These are phyloP conservation scores for Canavalia ensiformis DNA, from an alignment of 306 rosid genomes.

Conservation along the genomic window DNA sequence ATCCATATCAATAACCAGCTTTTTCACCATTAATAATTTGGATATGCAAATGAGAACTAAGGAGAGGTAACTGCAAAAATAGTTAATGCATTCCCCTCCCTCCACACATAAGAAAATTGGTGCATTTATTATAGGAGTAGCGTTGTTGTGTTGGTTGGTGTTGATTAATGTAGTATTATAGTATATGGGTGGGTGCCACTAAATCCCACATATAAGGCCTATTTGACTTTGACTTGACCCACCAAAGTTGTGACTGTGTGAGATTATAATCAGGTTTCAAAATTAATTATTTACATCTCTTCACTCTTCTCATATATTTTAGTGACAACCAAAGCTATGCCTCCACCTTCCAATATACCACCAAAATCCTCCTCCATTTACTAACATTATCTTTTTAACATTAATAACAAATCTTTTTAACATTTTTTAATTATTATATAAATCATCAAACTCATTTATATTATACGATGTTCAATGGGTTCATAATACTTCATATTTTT, in stretches of 20 bases:
- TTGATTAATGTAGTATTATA: background rate
- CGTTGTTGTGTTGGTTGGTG: background rate
- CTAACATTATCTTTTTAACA: background rate
- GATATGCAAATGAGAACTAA: no score
- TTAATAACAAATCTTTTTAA: background rate
- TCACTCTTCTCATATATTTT: background rate
- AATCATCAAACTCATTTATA: background rate
- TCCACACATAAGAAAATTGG: background rate
- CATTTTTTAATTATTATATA: background rate
- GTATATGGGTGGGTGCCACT: constrained; percentile 25
- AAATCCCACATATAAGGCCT: background rate
- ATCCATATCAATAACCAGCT: background rate
- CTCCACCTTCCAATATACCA: background rate
- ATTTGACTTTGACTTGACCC: constrained; percentile 41
- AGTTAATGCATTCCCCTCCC: background rate
- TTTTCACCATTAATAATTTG: no score
- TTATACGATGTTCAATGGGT: background rate
- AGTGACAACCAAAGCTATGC: background rate
- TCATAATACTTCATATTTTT: background rate
- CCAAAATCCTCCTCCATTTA: background rate
- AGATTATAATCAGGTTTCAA: background rate
- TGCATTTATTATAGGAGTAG: constrained; percentile 24
- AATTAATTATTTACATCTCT: background rate
- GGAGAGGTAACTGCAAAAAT: background rate
- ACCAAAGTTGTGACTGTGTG: background rate